Evolutionary conservation across 1,284 basidiomycete genomes (phyloP), one percentile per base, ranked within the genome.

Genomic region (Xerocomus amazonicus): DNA sequence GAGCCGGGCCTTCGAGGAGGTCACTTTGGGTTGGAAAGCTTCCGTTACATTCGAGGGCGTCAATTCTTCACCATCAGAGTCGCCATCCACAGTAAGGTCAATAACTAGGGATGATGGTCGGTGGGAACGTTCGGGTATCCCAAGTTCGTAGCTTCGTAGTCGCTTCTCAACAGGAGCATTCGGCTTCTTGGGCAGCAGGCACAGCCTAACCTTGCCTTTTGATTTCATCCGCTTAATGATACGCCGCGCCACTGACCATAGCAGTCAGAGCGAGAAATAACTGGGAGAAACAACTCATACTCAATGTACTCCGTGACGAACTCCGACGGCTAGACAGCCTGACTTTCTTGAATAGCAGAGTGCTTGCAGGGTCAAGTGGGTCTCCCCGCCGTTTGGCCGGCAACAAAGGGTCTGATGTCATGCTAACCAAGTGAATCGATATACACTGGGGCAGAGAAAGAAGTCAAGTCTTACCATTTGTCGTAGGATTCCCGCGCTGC

Each of bases 221-320:
- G 60, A 66, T 41, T 50, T 61, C 63, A 68, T 67, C 43, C 45
- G 50, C 8, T 48, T 54, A 29, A 68, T 63, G 13, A 65, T 47
- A 29, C 49, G 60, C 26, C 55, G 60, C 7, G 62, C 62, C 64
- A 67, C 64, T 67, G 19, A 43, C 31, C 42, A 39, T 40, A 19
- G 4, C 35, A 36, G 41, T 66, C 45, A n/a, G 63, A 16, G 14
- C 53, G 35, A 17, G 43, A 35, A 19, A n/a, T 1, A 44, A 28
- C 0, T 9, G 12, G 10, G 38, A 16, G 40, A 7, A 42, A 39
- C 6, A 23, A 34, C 9, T 10, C 31, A 44, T 61, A 66, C 60
- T 62, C 33, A 60, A 44, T n/a, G 52, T 47, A 17, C 52, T 52
- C 27, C 51, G 53, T 5, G 62, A 52, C 9, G 51, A 52, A 40